These are phyloP conservation scores for Basidiobolus meristosporus DNA, from an alignment of 371 early-diverging fungal species.

Conservation along the genomic window DNA sequence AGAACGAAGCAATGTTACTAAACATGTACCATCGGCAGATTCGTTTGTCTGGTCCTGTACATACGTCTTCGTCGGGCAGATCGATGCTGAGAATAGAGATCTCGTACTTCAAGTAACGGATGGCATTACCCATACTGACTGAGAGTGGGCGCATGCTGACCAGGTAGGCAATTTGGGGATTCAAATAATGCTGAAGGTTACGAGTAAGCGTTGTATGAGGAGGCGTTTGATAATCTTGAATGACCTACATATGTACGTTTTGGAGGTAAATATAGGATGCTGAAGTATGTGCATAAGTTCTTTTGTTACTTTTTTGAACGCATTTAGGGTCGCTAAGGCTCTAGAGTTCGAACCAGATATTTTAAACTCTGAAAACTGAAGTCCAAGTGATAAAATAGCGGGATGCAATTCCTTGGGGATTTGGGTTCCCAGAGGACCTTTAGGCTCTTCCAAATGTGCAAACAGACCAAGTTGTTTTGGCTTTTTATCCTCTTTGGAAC, in stretches of 20 bases:
- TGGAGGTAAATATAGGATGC: too few species aligned
- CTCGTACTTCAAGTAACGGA: constrained; percentile 77
- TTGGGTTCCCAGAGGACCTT: constrained; percentile 20
- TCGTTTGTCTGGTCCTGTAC: too few species aligned
- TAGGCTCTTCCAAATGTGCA: constrained; percentile 40
- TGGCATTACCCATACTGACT: constrained; percentile 88
- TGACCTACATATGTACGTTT: constrained; percentile 51
- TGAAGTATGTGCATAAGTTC: too few species aligned
- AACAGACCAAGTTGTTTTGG: constrained; percentile 11
- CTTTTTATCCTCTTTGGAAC: constrained; percentile 10
- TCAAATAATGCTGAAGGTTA: constrained; percentile 62
- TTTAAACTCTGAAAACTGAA: constrained; percentile 65
- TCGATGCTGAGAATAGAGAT: constrained; percentile 48
- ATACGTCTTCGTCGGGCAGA: constrained; percentile 67
- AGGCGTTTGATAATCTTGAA: constrained; percentile 81
- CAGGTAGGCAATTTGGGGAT: constrained; percentile 79
- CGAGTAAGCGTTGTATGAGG: constrained; percentile 62
- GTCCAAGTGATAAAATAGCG: constrained; percentile 62
- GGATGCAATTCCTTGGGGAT: constrained; percentile 64
- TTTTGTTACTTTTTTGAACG: constrained; percentile 67
- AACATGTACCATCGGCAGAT: too few species aligned
- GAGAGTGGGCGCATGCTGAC: constrained; percentile 63
- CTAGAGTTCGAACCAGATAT: constrained; percentile 85
- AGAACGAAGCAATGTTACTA: too few species aligned
- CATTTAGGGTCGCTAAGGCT: constrained; percentile 64